Base-by-base conservation (phyloP, 306 rosid species). In the Rosa persica region DNA sequence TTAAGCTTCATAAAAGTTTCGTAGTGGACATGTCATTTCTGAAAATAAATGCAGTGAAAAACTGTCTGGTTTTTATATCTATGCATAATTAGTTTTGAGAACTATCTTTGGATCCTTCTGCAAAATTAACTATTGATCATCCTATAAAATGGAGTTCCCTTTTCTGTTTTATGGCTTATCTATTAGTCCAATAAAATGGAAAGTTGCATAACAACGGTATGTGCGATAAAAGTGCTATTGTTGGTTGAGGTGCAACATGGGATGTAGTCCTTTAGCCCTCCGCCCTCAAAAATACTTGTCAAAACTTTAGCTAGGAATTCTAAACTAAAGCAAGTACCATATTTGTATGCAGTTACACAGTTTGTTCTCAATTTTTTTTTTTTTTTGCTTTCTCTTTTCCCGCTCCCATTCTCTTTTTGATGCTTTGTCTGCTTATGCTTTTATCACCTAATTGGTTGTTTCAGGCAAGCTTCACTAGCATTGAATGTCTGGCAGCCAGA, bases 401-500 rank as follows among this genome's bases (percentile, higher is more conserved):
- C 0, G 19, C 25, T 40, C 36, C 36, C 34, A 34, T 5, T 75
- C 60, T 60, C 5, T 42, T 52, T 48, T 58, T 77, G 17, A 12
- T 11, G 51, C 39, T 69, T 40, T 44, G 3, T 44, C 12, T 22
- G n/a, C 25, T 16, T 70, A 1, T 16, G 58, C 16, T 47, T 70
- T 1, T 25, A 43, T 70, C 12, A 1, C 40, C 39, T 15, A 34
- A 23, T 70, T 72, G 73, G 47, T 84, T 61, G n/a, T 55, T 76
- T 74, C 81, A 92, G 97, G 79, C 90, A 89, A 83, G 97, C 98
- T 72, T 86, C 93, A 10, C 89, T 86, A 48, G 93, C 97, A 80
- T 83, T 94, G 87, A 89, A 87, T 51, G 95, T 90, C 46, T 94
- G 98, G 98, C 98, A 94, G 84, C 98, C 95, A 2, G 90, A 88